phyloP scores from a whole-genome alignment of 2,329 filamentous ascomycete genomes.

The Hansfordia pulvinata region DNA sequence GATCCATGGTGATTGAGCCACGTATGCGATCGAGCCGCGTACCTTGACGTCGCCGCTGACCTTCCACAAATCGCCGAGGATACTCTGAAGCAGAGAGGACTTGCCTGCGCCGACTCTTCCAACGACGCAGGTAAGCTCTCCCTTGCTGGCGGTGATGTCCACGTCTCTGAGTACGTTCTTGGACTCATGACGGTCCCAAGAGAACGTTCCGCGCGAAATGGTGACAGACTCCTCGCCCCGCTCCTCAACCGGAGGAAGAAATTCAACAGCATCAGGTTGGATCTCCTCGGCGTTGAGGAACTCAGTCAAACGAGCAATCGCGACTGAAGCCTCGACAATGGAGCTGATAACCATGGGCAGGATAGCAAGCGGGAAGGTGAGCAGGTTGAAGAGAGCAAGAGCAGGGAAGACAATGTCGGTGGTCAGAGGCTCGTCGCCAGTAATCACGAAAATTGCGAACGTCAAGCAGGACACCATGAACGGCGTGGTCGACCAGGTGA shows the following conservation, averaged over 20 bases:
- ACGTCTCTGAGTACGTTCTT: constrained; percentile 67
- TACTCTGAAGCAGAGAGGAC: constrained; percentile 76
- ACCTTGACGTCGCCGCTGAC: constrained; percentile 70
- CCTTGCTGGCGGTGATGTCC: constrained; percentile 79
- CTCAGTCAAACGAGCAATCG: constrained; percentile 69
- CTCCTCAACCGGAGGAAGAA: constrained; percentile 57
- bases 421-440: constrained; percentile 65
- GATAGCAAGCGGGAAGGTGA: constrained; percentile 88
- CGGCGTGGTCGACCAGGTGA: constrained; percentile 94
- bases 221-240: constrained; percentile 75
- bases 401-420: constrained; percentile 96
- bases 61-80: constrained; percentile 90
- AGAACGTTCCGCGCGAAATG: constrained; percentile 77
- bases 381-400: constrained; percentile 78
- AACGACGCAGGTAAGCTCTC: constrained; percentile 84
- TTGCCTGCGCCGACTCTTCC: constrained; percentile 92
- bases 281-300: constrained; percentile 85
- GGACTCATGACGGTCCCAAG: constrained; percentile 78
- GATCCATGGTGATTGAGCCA: constrained; percentile 87
- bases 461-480: constrained; percentile 97
- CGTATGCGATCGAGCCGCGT: constrained; percentile 76
- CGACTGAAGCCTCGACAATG: constrained; percentile 91
- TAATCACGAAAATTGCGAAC: constrained; percentile 87
- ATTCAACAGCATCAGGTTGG: constrained; percentile 66
- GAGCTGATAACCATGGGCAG: constrained; percentile 96